Conservation (phyloP, 2,329 filamentous ascomycete species). For the Onygena corvina region DNA sequence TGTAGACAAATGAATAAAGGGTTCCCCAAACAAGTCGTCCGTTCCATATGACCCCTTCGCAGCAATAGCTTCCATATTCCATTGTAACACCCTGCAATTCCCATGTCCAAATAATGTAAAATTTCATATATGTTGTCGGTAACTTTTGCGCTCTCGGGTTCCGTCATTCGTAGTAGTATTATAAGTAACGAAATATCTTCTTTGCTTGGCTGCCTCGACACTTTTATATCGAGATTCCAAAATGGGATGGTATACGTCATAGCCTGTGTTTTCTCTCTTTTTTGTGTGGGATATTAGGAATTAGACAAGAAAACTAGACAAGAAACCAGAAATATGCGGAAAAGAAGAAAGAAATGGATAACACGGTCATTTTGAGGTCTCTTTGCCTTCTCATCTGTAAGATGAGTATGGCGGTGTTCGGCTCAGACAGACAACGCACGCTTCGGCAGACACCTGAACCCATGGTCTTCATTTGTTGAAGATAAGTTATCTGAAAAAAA, state of each 20-base stretch:
- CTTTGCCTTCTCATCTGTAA: too few species aligned
- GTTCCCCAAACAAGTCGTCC: not conserved
- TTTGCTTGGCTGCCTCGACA: not conserved
- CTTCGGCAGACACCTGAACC: too few species aligned
- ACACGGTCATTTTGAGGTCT: too few species aligned
- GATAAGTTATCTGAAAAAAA: not conserved
- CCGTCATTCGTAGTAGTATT: constrained; percentile 3
- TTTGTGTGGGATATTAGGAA: not conserved
- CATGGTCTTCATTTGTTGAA: not conserved
- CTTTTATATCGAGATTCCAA: constrained; percentile 3
- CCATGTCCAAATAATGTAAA: constrained; percentile 1
- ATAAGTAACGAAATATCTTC: not conserved
- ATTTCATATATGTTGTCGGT: constrained; percentile 2
- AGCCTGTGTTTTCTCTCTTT: too few species aligned
- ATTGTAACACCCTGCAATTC: not conserved
- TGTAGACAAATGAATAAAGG: not conserved
- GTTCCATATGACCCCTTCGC: not conserved
- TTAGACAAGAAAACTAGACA: not conserved
- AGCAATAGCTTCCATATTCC: constrained; percentile 1
- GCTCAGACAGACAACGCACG: too few species aligned
- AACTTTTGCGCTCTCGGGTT: constrained; percentile 3
- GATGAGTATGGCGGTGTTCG: too few species aligned
- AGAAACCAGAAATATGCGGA: constrained; percentile 2
- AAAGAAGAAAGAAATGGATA: not conserved
- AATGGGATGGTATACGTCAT: not conserved